Evolutionary conservation across 2,329 filamentous ascomycete genomes (phyloP).

Genomic region (Cladophialophora yegresii): DNA sequence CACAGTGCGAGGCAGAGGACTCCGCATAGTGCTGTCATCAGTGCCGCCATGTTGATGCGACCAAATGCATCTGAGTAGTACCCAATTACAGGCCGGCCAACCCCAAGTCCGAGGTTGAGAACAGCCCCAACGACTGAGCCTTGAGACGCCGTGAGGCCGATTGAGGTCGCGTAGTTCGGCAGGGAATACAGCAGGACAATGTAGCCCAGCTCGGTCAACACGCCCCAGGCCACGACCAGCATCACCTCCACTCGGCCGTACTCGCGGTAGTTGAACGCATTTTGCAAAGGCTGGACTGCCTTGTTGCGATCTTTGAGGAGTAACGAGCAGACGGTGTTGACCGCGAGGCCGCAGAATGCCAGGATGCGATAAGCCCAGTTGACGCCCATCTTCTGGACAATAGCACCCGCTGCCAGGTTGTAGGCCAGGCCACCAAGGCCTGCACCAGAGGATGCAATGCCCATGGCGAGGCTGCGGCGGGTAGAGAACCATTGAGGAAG

Average conservation of each 20-base stretch:
- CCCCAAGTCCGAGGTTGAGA: conserved; percentile 51
- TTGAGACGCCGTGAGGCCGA: conserved; percentile 45
- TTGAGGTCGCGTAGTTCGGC: conserved; percentile 49
- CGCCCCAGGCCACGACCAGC: conserved; percentile 43
- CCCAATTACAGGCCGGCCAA: conserved; percentile 52
- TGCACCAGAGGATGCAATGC: conserved; percentile 38
- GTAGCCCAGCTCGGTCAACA: conserved; percentile 52
- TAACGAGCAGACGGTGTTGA: conserved; percentile 35
- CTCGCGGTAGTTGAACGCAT: conserved; percentile 31
- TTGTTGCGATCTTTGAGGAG: conserved; percentile 39
- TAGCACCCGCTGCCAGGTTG: conserved; percentile 33
- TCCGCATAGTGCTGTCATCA: conserved; percentile 45
- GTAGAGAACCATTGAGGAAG: conserved; percentile 40
- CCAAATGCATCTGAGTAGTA: conserved; percentile 49
- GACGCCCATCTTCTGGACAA: conserved; percentile 37
- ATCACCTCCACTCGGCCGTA: conserved; percentile 34
- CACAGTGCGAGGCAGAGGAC: conserved; percentile 50
- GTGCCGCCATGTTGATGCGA: conserved; percentile 46
- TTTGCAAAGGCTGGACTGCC: conserved; percentile 32
- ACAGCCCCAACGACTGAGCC: conserved; percentile 47
- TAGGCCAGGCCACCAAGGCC: conserved; percentile 40
- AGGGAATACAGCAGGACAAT: conserved; percentile 51
- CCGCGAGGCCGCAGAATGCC: conserved; percentile 35
- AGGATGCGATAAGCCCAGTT: conserved; percentile 38
- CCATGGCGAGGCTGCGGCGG: conserved; percentile 38